Evolutionary conservation across 345 rosid genomes (phyloP), one percentile per base, ranked within the genome.

Genomic region (Hypericum perforatum): DNA sequence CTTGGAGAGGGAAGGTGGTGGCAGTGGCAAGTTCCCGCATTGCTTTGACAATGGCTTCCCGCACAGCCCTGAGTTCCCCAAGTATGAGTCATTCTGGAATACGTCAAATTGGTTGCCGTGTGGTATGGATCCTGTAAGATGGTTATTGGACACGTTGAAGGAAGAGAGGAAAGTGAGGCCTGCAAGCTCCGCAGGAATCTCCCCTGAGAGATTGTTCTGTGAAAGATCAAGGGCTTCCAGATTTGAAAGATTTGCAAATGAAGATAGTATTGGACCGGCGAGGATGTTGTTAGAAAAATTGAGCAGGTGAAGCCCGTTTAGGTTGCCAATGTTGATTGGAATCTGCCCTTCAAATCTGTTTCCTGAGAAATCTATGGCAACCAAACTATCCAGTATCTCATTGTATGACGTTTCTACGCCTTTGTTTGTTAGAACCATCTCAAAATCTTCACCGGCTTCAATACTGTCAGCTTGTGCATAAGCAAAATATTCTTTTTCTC

Each of bases 111-210:
- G 43, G 43, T 41, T 41, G 43, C 10, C 43, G 10, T 8, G 9
- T 13, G 63, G 67, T 36, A 61, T 52, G 9, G 6, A 53, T 2
- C 53, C 56, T 8, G n/a, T 61, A 32, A 62, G 46, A 41, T 52
- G 66, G 51, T 67, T 67, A 41, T n/a, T 16, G 6, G 67, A 62
- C 41, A 62, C 37, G 37, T 57, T 62, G 48, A 52, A 42, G 41
- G 42, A 51, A n/a, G 37, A 38, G 12, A 53, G 48, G 14, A 52
- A 46, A 37, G 60, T 46, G 29, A 53, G 51, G 13, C 40, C 48
- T 53, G 15, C 36, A 0, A 53, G n/a, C 13, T 49, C 52, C 3
- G 15, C 44, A 10, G 63, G 67, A 15, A 57, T 36, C 9, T 43
- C 22, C 11, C 63, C 63, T 7, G 15, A 16, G 0, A 68, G 7